phyloP scores from a whole-genome alignment of 2,329 filamentous ascomycete genomes.

The Botrytis elliptica region DNA sequence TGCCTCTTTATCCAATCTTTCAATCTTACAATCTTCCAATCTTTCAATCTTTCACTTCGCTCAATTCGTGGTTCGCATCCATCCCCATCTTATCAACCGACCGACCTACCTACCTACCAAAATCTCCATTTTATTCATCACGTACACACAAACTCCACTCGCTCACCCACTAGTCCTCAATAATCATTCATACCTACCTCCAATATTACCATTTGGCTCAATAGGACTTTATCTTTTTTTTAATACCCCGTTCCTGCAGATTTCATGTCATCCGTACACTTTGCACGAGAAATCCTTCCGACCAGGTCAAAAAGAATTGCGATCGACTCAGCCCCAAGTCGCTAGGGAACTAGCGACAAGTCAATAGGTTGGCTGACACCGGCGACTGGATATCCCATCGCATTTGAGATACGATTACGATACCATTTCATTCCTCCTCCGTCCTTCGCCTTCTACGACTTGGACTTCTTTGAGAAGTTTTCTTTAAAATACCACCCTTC shows the following conservation, averaged over 20 bases:
- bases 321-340: conserved; percentile 22
- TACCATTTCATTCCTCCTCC: conserved; percentile 12
- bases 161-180: neutral
- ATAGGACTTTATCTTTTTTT: neutral
- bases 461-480: conserved; percentile 35
- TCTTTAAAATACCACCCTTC: conserved; percentile 17
- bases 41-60: neutral
- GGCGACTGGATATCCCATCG: conserved; percentile 14
- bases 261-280: conserved; percentile 21
- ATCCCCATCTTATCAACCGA: neutral
- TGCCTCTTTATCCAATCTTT: neutral
- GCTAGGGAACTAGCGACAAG: conserved; percentile 19
- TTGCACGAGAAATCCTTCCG: conserved; percentile 16
- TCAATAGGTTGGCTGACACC: conserved; percentile 21
- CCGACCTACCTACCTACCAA: neutral
- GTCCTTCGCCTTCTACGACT: conserved; percentile 32
- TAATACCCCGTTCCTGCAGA: conserved; percentile 21
- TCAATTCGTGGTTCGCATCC: neutral
- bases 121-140: conserved; percentile 5
- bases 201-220: neutral
- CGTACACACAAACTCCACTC: neutral
- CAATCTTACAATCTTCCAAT: neutral
- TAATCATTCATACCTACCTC: neutral
- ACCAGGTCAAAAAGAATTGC: conserved; percentile 20
- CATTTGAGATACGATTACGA: conserved; percentile 2